These are phyloP conservation scores for Hysterium pulicare DNA, from an alignment of 2,329 filamentous ascomycete genomes.

Conservation along the genomic window DNA sequence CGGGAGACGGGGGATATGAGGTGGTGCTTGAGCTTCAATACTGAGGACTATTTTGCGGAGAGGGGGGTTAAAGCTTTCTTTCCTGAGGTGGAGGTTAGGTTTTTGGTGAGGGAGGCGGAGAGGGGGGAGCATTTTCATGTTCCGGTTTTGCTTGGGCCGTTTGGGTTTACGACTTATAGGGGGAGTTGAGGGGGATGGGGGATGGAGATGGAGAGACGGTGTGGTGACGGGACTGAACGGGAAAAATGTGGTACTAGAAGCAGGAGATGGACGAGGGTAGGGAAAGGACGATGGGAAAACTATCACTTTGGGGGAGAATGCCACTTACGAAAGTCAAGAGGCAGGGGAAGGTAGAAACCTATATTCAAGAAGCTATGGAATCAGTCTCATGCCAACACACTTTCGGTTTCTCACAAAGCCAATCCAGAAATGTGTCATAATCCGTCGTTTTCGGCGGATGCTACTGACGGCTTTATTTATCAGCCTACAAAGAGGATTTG, in stretches of 20 bases:
- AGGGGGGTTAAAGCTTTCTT: constrained; percentile 55
- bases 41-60: constrained; percentile 65
- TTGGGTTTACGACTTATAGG: constrained; percentile 78
- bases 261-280: too few species aligned
- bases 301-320: too few species aligned
- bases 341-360: too few species aligned
- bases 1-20: constrained; percentile 44
- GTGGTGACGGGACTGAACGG: background rate
- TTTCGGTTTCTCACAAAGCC: too few species aligned
- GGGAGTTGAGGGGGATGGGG: constrained; percentile 55
- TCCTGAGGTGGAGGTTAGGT: constrained; percentile 55
- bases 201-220: background rate
- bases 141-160: constrained; percentile 71
- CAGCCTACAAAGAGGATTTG: too few species aligned
- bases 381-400: too few species aligned
- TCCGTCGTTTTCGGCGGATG: too few species aligned
- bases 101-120: constrained; percentile 46
- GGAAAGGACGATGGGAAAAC: too few species aligned
- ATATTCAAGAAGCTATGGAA: too few species aligned
- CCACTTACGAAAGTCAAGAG: too few species aligned
- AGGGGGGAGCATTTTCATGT: constrained; percentile 70
- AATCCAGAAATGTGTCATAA: too few species aligned
- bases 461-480: too few species aligned
- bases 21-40: constrained; percentile 72
- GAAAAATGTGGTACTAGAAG: constrained; percentile 5